Percentiles rank a stretch among this genome's conserved stretches.
Evolutionary conservation across 148 eudicot genomes (phyloP).

Genomic region (Chenopodium quinoa): DNA sequence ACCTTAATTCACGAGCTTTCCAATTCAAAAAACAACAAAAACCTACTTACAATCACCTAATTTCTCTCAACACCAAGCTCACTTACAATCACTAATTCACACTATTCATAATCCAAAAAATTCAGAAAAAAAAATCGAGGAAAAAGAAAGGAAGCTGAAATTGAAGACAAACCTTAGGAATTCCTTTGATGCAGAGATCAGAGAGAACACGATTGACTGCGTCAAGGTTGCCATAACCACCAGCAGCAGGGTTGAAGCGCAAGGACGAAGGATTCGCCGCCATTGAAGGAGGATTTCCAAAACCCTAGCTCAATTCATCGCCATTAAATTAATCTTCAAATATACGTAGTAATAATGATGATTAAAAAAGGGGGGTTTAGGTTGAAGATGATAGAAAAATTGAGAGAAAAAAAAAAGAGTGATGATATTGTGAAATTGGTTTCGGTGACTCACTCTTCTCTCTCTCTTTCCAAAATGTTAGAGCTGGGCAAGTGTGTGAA

Average conservation of each 20-base stretch:
- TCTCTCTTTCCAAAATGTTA: not conserved
- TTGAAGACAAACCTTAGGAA: slow-evolving; percentile 54
- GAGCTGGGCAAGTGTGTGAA: not conserved
- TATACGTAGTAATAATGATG: too few relatives aligned
- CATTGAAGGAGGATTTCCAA: slow-evolving; percentile 14
- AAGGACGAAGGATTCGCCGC: slow-evolving; percentile 43
- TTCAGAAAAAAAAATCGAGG: not conserved
- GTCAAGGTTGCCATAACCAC: slow-evolving; percentile 63
- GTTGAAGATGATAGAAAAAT: slow-evolving; percentile 1
- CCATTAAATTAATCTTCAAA: not conserved
- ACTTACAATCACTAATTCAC: not conserved
- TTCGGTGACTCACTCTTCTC: not conserved
- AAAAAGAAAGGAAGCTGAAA: not conserved
- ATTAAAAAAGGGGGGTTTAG: slow-evolving; percentile 8
- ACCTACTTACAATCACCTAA: not conserved
- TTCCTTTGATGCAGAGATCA: slow-evolving; percentile 76
- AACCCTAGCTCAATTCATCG: slow-evolving; percentile 15
- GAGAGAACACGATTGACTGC: slow-evolving; percentile 74
- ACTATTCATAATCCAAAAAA: not conserved
- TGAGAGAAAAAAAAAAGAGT: not conserved
- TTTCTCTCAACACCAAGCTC: not conserved
- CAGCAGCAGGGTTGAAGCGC: slow-evolving; percentile 54
- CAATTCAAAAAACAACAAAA: not conserved
- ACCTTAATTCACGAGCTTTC: not conserved
- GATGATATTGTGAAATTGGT: too few relatives aligned